These are phyloP conservation scores for Lodderomyces beijingensis DNA, from an alignment of 1,139 yeast species.

Conservation along the genomic window DNA sequence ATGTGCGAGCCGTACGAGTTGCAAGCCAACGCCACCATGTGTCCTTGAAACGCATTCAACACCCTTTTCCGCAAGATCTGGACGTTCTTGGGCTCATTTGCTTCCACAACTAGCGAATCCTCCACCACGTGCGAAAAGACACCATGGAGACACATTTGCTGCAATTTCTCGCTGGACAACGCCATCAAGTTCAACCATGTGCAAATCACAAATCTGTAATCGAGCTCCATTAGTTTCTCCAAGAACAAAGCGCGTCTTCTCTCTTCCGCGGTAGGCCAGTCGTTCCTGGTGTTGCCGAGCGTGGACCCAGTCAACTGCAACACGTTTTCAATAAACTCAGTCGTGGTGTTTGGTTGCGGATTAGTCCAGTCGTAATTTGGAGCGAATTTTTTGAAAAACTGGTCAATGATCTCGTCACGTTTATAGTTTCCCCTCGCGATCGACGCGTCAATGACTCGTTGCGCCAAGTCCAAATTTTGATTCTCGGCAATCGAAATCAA, in stretches of 20 bases:
- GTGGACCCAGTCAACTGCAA: constrained; percentile 66
- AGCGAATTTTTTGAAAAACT: constrained; percentile 56
- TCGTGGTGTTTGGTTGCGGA: constrained; percentile 29
- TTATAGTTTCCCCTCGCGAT: constrained; percentile 54
- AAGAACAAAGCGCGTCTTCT: constrained; percentile 74
- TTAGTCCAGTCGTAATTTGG: constrained; percentile 39
- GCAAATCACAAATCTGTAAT: constrained; percentile 52
- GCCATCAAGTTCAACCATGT: constrained; percentile 59
- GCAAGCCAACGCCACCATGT: constrained; percentile 61
- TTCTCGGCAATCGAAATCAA: constrained; percentile 48
- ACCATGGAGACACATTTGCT: constrained; percentile 80
- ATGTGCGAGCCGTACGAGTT: constrained; percentile 92
- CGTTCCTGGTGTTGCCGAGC: constrained; percentile 74
- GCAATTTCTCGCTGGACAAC: constrained; percentile 53
- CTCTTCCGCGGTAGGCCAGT: constrained; percentile 91
- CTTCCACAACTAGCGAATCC: constrained; percentile 42
- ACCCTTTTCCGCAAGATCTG: constrained; percentile 63
- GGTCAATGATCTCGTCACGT: constrained; percentile 60
- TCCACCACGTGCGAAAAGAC: constrained; percentile 86
- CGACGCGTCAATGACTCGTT: constrained; percentile 66
- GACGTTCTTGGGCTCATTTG: constrained; percentile 44
- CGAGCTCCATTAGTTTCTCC: constrained; percentile 67
- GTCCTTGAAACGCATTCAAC: constrained; percentile 56
- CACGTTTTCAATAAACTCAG: constrained; percentile 60
- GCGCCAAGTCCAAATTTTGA: constrained; percentile 68